These are phyloP conservation scores for Paramecium sexaurelia DNA, from an alignment of 73 alveolate species.

Conservation along the genomic window DNA sequence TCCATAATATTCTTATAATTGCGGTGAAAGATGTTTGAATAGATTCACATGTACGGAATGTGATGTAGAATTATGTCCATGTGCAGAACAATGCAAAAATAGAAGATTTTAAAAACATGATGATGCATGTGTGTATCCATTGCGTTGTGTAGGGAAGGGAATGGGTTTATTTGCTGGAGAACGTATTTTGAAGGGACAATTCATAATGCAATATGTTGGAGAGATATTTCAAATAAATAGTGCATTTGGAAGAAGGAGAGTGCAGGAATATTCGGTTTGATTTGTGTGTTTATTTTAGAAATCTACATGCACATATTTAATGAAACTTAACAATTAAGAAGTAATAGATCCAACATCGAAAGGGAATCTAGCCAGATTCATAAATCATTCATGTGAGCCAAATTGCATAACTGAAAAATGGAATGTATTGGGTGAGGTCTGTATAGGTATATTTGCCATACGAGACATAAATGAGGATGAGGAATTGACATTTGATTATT, in stretches of 20 bases:
- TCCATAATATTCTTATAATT: slow-evolving; percentile 68
- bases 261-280: slow-evolving; percentile 84
- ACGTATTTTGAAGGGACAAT: slow-evolving; percentile 89
- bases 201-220: slow-evolving; percentile 97
- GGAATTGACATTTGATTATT: slow-evolving; percentile 96
- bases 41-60: slow-evolving; percentile 92
- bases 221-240: slow-evolving; percentile 94
- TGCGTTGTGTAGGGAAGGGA: slow-evolving; percentile 90
- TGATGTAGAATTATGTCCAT: slow-evolving; percentile 83
- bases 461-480: slow-evolving; percentile 94
- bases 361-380: slow-evolving; percentile 98
- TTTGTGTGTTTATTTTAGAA: slow-evolving; percentile 32
- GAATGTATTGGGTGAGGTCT: slow-evolving; percentile 97
- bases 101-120: slow-evolving; percentile 91
- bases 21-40: slow-evolving; percentile 95
- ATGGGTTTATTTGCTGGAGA: slow-evolving; percentile 98
- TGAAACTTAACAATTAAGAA: slow-evolving; percentile 89
- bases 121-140: slow-evolving; percentile 95
- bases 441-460: slow-evolving; percentile 96
- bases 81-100: slow-evolving; percentile 92
- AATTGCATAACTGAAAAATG: slow-evolving; percentile 98
- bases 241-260: slow-evolving; percentile 87
- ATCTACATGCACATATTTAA: slow-evolving; percentile 94
- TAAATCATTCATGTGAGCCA: slow-evolving; percentile 98
- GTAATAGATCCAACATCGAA: slow-evolving; percentile 97